A percentile compares a stretch with the other conserved stretches of the same genome.
Evolutionary conservation across 2,329 filamentous ascomycete genomes (phyloP).

Genomic region (Pseudocercospora musae): DNA sequence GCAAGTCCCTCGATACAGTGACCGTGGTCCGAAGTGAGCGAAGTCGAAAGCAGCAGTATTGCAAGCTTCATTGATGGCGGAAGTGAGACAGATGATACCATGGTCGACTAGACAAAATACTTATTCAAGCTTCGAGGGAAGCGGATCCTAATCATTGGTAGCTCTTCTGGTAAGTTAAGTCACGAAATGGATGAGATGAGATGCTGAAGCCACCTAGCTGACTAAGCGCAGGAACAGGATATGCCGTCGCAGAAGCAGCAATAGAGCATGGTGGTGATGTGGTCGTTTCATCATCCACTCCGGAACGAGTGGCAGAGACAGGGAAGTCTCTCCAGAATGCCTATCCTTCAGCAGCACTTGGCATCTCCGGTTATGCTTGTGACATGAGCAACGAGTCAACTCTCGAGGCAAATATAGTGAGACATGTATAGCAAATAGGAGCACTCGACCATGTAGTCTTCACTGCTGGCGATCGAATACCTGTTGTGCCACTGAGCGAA

Average conservation of each 20-base stretch:
- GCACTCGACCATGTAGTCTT: conserved; percentile 1
- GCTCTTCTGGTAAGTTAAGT: conserved; percentile 45
- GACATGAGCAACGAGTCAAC: background rate
- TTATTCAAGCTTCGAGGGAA: conserved; percentile 21
- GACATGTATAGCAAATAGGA: background rate
- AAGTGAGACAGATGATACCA: conserved; percentile 9
- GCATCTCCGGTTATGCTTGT: background rate
- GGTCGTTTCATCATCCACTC: conserved; percentile 69
- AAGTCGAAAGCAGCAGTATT: background rate
- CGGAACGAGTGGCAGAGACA: conserved; percentile 45
- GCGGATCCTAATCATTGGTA: conserved; percentile 58
- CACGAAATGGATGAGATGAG: conserved; percentile 26
- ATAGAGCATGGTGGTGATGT: conserved; percentile 67
- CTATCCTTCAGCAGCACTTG: conserved; percentile 37
- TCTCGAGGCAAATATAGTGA: background rate
- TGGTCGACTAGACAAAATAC: conserved; percentile 37
- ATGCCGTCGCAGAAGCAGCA: conserved; percentile 84
- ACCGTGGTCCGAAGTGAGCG: no score
- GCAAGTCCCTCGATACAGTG: background rate
- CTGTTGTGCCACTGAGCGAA: background rate
- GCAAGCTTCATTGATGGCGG: background rate
- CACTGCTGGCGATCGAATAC: background rate
- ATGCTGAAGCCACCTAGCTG: background rate
- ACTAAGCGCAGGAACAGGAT: background rate
- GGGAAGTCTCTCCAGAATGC: conserved; percentile 41